phyloP scores from a whole-genome alignment of 306 rosid species.

The Alnus rubra region DNA sequence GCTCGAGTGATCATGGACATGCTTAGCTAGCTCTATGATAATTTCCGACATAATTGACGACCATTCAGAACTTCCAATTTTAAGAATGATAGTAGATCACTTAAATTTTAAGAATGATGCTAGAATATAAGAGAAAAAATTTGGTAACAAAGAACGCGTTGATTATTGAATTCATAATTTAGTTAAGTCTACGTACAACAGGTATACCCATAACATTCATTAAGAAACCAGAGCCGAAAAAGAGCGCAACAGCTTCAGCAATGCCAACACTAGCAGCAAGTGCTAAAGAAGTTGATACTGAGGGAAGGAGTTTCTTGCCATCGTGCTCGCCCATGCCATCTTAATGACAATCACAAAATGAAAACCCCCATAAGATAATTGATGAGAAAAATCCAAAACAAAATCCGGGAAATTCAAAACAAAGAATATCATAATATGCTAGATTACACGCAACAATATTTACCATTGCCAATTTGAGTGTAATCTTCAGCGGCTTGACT shows the following conservation, averaged over 20 bases:
- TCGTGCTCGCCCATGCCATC: conserved; percentile 36
- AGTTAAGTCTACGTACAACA: conserved; percentile 70
- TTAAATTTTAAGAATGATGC: not conserved
- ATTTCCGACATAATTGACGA: not conserved
- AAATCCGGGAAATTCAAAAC: conserved; percentile 18
- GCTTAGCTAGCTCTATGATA: not conserved
- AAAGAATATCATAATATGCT: conserved; percentile 7
- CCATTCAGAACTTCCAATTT: not conserved
- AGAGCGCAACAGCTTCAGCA: conserved; percentile 79
- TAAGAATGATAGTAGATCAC: not conserved
- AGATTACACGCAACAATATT: not conserved
- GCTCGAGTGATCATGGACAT: not conserved
- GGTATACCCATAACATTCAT: conserved; percentile 92
- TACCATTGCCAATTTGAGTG: conserved; percentile 41
- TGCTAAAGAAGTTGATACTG: conserved; percentile 76
- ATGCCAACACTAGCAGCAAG: conserved; percentile 86
- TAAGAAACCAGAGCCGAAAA: conserved; percentile 69
- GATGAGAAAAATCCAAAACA: conserved; percentile 12
- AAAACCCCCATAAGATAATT: conserved; percentile 13
- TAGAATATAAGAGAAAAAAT: not conserved
- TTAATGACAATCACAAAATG: conserved; percentile 29
- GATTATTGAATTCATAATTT: conserved; percentile 11
- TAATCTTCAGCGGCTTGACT: conserved; percentile 34
- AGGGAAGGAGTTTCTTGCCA: conserved; percentile 68
- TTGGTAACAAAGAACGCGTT: not conserved